A percentile compares a stretch with the other conserved stretches of the same genome.
Conservation (phyloP, 345 rosid genomes). For the Excoecaria cochinchinensis region DNA sequence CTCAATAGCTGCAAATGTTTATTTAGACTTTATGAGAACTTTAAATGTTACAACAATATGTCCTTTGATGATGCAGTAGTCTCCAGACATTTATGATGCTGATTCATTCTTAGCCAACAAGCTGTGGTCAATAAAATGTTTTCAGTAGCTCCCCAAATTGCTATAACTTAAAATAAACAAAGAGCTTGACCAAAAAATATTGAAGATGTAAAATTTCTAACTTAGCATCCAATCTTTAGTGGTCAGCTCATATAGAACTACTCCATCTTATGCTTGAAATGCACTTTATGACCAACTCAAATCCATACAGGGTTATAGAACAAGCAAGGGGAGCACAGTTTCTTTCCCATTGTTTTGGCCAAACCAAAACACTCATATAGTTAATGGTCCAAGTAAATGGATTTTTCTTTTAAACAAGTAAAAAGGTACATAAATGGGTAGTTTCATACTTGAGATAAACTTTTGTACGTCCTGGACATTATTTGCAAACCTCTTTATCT, state of each 20-base stretch:
- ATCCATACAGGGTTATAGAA: not conserved
- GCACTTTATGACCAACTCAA: not conserved
- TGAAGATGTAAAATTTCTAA: not conserved
- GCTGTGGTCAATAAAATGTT: not conserved
- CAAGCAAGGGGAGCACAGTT: not conserved
- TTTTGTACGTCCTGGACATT: not conserved
- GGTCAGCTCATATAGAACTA: not conserved
- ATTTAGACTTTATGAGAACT: constrained; percentile 13
- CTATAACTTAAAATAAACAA: not conserved
- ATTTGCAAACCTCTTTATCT: not conserved
- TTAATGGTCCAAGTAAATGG: not conserved
- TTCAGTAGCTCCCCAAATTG: not conserved
- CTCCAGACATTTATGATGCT: too few relatives aligned
- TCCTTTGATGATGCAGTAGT: not conserved
- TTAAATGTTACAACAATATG: not conserved
- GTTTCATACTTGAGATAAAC: not conserved
- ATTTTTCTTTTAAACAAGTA: not conserved
- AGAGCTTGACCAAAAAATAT: not conserved
- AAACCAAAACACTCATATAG: not conserved
- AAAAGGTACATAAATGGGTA: not conserved
- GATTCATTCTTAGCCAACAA: not conserved
- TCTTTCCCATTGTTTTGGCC: not conserved
- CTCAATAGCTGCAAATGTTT: constrained; percentile 51
- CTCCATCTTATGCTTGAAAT: not conserved
- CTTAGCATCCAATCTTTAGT: not conserved